A percentile compares a stretch with the other conserved stretches of the same genome.
These are phyloP conservation scores for Rhododendron molle DNA, from an alignment of 148 eudicot genomes.

Conservation along the genomic window DNA sequence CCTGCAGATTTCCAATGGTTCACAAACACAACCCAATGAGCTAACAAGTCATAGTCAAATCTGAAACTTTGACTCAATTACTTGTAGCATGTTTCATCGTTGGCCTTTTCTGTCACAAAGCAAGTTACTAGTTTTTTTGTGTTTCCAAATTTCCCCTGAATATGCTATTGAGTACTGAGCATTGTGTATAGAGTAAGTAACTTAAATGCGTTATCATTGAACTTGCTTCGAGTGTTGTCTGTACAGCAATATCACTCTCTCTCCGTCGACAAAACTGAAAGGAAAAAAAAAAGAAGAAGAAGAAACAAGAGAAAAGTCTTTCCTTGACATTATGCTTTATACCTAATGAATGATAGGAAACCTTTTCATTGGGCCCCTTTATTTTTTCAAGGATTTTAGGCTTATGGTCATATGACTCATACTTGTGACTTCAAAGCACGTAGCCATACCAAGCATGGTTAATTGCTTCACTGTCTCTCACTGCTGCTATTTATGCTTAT, in stretches of 20 bases:
- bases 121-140: background rate
- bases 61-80: background rate
- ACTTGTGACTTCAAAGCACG: background rate
- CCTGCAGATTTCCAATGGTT: background rate
- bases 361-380: background rate
- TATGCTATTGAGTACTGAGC: background rate
- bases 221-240: background rate
- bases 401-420: background rate
- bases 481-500: background rate
- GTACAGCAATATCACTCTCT: background rate
- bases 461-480: background rate
- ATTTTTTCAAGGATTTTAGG: background rate
- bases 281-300: background rate
- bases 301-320: background rate
- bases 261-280: background rate
- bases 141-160: background rate
- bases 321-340: background rate
- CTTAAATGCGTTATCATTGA: background rate
- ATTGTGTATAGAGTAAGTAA: background rate
- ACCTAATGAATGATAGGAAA: background rate
- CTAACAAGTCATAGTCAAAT: background rate
- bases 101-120: background rate
- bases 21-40: background rate
- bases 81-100: background rate
- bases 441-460: background rate